Conservation (phyloP, 208 protist species). For the Naegleria lovaniensis region DNA sequence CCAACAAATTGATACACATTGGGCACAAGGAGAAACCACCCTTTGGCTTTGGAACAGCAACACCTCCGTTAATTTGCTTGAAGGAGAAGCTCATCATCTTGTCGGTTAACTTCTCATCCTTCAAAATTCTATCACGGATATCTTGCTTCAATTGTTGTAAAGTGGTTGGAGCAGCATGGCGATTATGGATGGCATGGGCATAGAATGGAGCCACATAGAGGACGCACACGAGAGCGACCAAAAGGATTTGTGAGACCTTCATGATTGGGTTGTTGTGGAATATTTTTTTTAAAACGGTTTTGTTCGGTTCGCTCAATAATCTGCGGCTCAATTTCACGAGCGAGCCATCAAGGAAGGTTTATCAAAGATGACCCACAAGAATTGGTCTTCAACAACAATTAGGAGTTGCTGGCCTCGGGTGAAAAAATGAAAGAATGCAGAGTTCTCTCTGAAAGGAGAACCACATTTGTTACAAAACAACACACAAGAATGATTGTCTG, state of each 20-base stretch:
- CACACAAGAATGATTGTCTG: too few species aligned
- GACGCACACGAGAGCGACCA: neutral
- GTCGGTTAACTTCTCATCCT: neutral
- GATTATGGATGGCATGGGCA: neutral
- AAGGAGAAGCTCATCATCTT: neutral
- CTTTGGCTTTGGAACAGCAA: neutral
- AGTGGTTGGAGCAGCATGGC: neutral
- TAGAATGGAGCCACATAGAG: neutral
- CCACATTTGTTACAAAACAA: too few species aligned
- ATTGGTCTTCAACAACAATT: too few species aligned
- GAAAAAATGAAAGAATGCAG: too few species aligned
- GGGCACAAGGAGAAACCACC: neutral
- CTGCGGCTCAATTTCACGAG: too few species aligned
- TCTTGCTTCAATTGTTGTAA: neutral
- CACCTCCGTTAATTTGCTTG: neutral
- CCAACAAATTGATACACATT: slow-evolving; percentile 35
- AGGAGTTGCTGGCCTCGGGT: too few species aligned
- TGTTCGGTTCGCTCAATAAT: too few species aligned
- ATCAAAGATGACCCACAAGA: too few species aligned
- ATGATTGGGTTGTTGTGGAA: neutral
- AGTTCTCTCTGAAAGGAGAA: too few species aligned
- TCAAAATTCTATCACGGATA: neutral
- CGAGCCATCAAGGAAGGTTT: too few species aligned
- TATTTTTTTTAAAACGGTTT: neutral
- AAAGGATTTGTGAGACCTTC: neutral